These are phyloP conservation scores for Pichia occidentalis DNA, from an alignment of 805 yeast genomes.

Conservation along the genomic window DNA sequence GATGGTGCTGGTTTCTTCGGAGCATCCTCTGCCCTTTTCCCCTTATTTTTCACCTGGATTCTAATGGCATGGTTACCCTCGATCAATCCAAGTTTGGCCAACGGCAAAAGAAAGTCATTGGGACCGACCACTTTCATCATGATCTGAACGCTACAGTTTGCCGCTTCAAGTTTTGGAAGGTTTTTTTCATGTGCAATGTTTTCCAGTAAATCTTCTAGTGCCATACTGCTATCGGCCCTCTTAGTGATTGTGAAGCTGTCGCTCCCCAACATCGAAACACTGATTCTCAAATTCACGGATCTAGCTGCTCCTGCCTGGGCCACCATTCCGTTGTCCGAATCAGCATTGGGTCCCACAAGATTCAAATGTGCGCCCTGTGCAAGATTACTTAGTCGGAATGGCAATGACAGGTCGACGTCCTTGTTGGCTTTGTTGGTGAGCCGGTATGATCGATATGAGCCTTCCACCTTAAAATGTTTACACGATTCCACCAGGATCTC, in stretches of 20 bases:
- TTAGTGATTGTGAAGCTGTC: too few relatives aligned
- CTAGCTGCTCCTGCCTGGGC: not conserved
- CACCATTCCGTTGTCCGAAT: not conserved
- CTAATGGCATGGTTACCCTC: conserved; percentile 8
- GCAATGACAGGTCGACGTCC: conserved; percentile 32
- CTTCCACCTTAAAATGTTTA: conserved; percentile 29
- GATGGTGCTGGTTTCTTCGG: too few relatives aligned
- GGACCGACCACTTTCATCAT: conserved; percentile 1
- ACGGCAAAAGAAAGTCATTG: not conserved
- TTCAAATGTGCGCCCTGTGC: conserved; percentile 39
- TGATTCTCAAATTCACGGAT: too few relatives aligned
- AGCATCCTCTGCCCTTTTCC: too few relatives aligned
- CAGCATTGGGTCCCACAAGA: conserved; percentile 15
- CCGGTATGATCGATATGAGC: not conserved
- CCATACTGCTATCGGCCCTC: too few relatives aligned
- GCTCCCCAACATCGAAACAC: too few relatives aligned
- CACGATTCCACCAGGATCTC: conserved; percentile 31
- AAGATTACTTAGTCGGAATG: conserved; percentile 37
- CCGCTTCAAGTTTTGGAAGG: too few relatives aligned
- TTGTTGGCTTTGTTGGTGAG: conserved; percentile 6
- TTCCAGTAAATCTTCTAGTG: too few relatives aligned
- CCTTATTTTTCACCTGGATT: not conserved
- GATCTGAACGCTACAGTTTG: not conserved
- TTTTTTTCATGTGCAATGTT: too few relatives aligned
- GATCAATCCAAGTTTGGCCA: not conserved